Evolutionary conservation across 2,329 filamentous ascomycete species (phyloP), one percentile per base, ranked within the genome.

Genomic region (Colletotrichum chlorophyti): DNA sequence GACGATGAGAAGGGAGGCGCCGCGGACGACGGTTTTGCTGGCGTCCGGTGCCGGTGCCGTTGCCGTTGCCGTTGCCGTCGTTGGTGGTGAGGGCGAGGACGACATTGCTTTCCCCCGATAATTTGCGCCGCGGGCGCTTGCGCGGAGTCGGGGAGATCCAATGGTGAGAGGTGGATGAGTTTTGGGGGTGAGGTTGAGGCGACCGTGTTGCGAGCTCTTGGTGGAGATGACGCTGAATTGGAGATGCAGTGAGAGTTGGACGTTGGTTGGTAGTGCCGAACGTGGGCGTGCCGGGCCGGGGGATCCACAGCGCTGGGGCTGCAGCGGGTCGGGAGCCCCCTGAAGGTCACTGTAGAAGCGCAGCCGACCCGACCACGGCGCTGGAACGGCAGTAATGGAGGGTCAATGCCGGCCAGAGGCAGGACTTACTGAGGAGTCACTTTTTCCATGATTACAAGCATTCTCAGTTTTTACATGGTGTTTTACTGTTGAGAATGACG

Each of bases 1-100:
- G 48, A 91, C 78, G 70, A 99, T 96, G 65, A 99, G 85, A 68
- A 95, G 88, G 12, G 91, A 90, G 50, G 92, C 92, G 53, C 91
- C 92, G 59, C 86, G 85, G 49, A 91, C 83, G 61, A 73, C 74
- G 50, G 74, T 47, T 40, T 51, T 47, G 50, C 55, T 54, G 23
- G 60, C 55, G 23, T 60, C 49, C 21, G 43, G 12, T 38, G 26
- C 41, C 11, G 37, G 21, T 14, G 54, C 19, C 3, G 29, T 9
- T 15, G 27, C 26, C 10, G 41, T 14, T 8, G 23, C 34, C 26
- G 46, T 14, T 21, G n/a, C n/a, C n/a, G n/a, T 53, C 37, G 8
- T 49, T 23, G 11, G n/a, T n/a, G n/a, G n/a, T n/a, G n/a, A n/a
- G n/a, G n/a, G n/a, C n/a, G 47, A 29, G 7, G 48, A 24, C 26